Conservation (phyloP, 495 filamentous ascomycete genomes). For the Aspergillus wentii region DNA sequence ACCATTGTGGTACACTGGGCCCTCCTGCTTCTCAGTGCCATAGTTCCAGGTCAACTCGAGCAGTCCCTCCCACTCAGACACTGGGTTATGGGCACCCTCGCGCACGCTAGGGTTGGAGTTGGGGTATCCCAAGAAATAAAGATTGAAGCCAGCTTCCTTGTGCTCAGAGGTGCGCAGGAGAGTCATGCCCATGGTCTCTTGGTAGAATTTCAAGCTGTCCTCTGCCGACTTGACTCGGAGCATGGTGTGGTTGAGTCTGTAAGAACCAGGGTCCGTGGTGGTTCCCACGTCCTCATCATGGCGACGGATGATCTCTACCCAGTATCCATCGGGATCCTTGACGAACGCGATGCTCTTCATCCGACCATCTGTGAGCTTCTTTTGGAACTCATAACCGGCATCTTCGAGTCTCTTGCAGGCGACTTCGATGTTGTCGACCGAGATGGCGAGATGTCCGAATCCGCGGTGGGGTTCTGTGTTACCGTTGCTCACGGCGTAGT, state of each 20-base stretch:
- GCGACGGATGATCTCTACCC: conserved; percentile 67
- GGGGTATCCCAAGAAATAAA: conserved; percentile 89
- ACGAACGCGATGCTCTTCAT: conserved; percentile 91
- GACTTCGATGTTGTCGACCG: conserved; percentile 84
- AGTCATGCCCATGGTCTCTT: conserved; percentile 84
- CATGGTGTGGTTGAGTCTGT: conserved; percentile 72
- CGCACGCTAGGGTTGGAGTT: conserved; percentile 38
- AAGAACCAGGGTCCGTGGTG: conserved; percentile 46
- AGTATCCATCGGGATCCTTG: conserved; percentile 91
- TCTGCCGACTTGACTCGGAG: conserved; percentile 88
- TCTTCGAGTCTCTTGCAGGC: conserved; percentile 86
- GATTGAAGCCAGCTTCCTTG: conserved; percentile 67
- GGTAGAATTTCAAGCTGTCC: conserved; percentile 81
- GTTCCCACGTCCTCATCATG: conserved; percentile 48
- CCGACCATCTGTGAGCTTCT: conserved; percentile 81
- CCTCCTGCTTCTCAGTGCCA: conserved; percentile 84
- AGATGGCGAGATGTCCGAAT: conserved; percentile 86
- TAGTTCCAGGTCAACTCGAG: conserved; percentile 96
- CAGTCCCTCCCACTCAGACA: conserved; percentile 71
- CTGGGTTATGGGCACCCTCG: conserved; percentile 49
- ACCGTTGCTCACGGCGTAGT: conserved; percentile 80
- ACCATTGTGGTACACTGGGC: conserved; percentile 86
- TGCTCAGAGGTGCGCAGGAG: conserved; percentile 69
- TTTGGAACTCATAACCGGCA: conserved; percentile 89
- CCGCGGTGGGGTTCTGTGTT: conserved; percentile 83